Evolutionary conservation across 768 basidiomycete species (phyloP), one percentile per base, ranked within the genome.

Genomic region (Boletus rubescentipes): DNA sequence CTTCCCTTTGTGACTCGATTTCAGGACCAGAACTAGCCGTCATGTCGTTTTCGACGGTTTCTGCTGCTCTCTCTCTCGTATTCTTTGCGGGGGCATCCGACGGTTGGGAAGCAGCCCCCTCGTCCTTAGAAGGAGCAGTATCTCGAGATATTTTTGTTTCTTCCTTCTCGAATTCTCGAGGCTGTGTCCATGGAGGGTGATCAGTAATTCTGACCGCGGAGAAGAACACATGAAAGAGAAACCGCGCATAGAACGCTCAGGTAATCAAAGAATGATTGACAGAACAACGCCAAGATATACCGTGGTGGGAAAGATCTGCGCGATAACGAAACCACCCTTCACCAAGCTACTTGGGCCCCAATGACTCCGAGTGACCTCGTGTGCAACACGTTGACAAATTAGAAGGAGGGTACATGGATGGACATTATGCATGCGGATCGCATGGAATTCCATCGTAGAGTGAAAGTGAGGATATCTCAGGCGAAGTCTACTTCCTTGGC

Each of bases 171-270:
- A 16, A 32, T 7, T 20, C 30, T 36, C 30, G 47, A 21, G 51
- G 40, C 61, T 63, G 42, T 50, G 32, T 44, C 4, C 5, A 41
- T 34, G 9, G 29, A 16, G 9, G 10, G 11, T 10, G 9, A 67
- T 68, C 39, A 63, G 48, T 37, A 1, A 47, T 30, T 18, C 26
- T 16, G 23, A 26, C 44, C 34, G 2, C 11, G 2, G n/a, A 32
- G 8, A 31, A 37, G 14, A 46, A 37, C n/a, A 4, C 18, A 31
- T 44, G 49, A 41, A 42, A 45, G 18, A 16, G 30, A 29, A 54
- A 41, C 36, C 14, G 11, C 38, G 31, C 18, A 21, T 21, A 18
- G 9, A 39, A 50, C 26, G 6, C 18, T 32, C 5, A 21, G 30
- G 31, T 12, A 23, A 10, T 16, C 52, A 23, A 46, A 4, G 20